Evolutionary conservation across 768 basidiomycete genomes (phyloP).

Genomic region (Sarcodon aspratus): DNA sequence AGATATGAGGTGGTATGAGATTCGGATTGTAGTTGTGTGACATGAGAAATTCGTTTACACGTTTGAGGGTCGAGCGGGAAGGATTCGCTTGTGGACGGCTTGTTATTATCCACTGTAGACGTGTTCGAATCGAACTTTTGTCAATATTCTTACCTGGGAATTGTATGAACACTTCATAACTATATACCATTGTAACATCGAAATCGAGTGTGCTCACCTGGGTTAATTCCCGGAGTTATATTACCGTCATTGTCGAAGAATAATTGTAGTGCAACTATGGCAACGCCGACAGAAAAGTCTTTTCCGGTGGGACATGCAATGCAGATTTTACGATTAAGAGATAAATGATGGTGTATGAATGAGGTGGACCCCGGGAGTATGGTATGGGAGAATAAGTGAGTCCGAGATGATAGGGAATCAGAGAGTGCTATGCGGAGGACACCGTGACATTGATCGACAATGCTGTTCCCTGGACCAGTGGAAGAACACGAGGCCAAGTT

Average conservation of each 20-base stretch:
- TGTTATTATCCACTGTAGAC: slow-evolving; percentile 82
- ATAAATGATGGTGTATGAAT: slow-evolving; percentile 33
- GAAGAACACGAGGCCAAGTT: background rate
- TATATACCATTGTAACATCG: background rate
- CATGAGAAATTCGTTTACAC: slow-evolving; percentile 67
- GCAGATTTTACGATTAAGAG: slow-evolving; percentile 25
- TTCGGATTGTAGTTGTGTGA: slow-evolving; percentile 13
- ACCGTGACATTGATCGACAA: background rate
- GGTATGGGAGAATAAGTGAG: slow-evolving; percentile 20
- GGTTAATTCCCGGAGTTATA: background rate
- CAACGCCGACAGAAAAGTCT: slow-evolving; percentile 55
- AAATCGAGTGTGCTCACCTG: background rate
- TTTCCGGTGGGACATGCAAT: slow-evolving; percentile 46
- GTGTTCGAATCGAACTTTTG: slow-evolving; percentile 57
- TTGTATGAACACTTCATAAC: background rate
- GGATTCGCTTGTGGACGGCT: slow-evolving; percentile 73
- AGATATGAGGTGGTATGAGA: background rate
- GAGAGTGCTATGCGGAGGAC: slow-evolving; percentile 10
- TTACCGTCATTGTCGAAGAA: slow-evolving; percentile 48
- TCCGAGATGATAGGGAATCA: slow-evolving; percentile 14
- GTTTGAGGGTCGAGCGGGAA: slow-evolving; percentile 67
- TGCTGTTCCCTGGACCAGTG: background rate
- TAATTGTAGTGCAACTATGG: slow-evolving; percentile 40
- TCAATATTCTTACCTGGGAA: slow-evolving; percentile 12
- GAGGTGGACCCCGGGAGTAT: slow-evolving; percentile 36